Base-by-base conservation (phyloP, 768 basidiomycete genomes). In the Panellus pusillus region DNA sequence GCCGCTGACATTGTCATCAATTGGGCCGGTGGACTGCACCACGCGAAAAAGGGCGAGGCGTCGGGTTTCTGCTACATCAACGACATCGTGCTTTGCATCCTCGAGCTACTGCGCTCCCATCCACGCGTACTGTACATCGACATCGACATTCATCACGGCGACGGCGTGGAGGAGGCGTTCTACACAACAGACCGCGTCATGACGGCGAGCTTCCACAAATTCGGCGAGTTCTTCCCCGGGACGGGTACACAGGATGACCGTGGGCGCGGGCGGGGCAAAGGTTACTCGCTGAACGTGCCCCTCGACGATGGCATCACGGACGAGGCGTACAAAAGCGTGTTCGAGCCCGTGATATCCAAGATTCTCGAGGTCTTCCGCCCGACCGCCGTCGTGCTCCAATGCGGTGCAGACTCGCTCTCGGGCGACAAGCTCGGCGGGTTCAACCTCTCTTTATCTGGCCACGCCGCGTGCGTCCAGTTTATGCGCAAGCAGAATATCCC, bases 21-120 rank as follows among this genome's bases (percentile, higher is more conserved):
- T 72, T 98, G 95, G 97, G 93, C 97, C 3, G 97, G 97, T 6
- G 97, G 97, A 2, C 80, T 99, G 2, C 97, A 99, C 72, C 97
- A 99, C 70, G 97, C 97, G 15, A 99, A 99, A 75, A 98, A 98
- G 70, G 84, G 92, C 50, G 97, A 98, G 73, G 97, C 96, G 0
- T 91, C 90, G 9, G 97, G 97, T n/a, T 99, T 99, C 73, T 99
- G 97, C 78, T 99, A 98, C 76, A 87, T 98, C 71, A 99, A 99
- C 70, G 91, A 95, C 69, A 99, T 98, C 66, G 94, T 97, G 0
- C 84, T 98, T 18, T 90, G 86, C 42, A 96, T 97, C 37, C 80
- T 99, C 47, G 96, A 97, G 69, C 84, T 99, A 11, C 75, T 96
- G 15, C 83, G 94, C 62, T 83, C 77, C 47, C 84, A 85, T 67